These are phyloP conservation scores for Pseudogymnoascus sp. DNA, from an alignment of 2,329 filamentous ascomycete species.

Conservation along the genomic window DNA sequence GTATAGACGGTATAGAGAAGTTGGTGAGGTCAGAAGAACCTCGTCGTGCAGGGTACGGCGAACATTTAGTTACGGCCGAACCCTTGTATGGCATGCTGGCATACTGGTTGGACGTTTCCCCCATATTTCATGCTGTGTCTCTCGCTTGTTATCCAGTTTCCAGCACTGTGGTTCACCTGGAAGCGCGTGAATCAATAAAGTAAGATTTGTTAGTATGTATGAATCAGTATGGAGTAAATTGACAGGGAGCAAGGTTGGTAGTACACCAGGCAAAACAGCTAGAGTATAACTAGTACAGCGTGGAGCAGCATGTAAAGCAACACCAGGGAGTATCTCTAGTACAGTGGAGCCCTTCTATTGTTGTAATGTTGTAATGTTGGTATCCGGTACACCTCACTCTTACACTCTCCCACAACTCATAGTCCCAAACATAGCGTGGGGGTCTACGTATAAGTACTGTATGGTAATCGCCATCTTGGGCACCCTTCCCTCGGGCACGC, in stretches of 20 bases:
- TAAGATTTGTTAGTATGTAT: neutral
- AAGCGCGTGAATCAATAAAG: conserved; percentile 2
- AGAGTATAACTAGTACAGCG: neutral
- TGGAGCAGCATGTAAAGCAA: too few species aligned
- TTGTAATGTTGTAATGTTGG: neutral
- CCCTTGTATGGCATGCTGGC: neutral
- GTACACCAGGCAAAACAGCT: neutral
- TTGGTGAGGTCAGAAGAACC: too few species aligned
- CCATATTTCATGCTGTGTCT: neutral
- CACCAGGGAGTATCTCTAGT: too few species aligned
- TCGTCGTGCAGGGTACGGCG: neutral
- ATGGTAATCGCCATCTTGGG: neutral
- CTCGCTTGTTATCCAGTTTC: neutral
- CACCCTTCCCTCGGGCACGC: neutral
- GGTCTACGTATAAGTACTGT: neutral
- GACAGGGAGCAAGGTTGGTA: neutral
- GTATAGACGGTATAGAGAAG: too few species aligned
- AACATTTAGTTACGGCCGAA: neutral
- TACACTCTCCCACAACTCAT: neutral
- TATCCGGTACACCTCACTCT: neutral
- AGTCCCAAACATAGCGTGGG: conserved; percentile 3
- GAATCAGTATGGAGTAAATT: neutral
- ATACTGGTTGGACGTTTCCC: neutral
- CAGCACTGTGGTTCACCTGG: neutral
- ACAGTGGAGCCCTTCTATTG: neutral